These are phyloP conservation scores for Paecilomyces sp. DNA, from an alignment of 2,329 filamentous ascomycete species.

Conservation along the genomic window DNA sequence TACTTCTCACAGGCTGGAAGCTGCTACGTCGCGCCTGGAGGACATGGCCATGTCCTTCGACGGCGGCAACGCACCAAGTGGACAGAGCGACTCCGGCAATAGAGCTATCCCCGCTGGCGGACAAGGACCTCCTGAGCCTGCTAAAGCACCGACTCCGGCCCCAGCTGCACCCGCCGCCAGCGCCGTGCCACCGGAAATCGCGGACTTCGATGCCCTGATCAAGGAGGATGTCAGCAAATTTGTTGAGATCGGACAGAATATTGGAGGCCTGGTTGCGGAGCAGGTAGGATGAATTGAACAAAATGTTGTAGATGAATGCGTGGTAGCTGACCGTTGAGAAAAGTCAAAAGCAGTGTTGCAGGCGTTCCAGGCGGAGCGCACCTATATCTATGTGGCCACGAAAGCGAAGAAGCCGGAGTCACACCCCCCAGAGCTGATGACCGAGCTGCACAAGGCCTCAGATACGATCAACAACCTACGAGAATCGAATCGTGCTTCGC, in stretches of 20 bases:
- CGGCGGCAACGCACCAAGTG: constrained; percentile 40
- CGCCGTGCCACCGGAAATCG: constrained; percentile 66
- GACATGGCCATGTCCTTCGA: constrained; percentile 77
- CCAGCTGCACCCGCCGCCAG: constrained; percentile 47
- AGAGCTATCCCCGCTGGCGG: constrained; percentile 14
- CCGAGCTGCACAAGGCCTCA: constrained; percentile 78
- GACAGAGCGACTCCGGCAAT: no score
- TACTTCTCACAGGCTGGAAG: constrained; percentile 72
- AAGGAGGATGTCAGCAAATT: constrained; percentile 67
- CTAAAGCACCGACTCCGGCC: constrained; percentile 30
- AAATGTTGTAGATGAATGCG: not conserved
- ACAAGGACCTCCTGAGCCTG: constrained; percentile 16
- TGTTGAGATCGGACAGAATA: constrained; percentile 65
- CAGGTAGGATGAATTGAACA: constrained; percentile 53
- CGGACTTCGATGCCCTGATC: constrained; percentile 80
- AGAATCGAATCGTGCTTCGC: constrained; percentile 69
- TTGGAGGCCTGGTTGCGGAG: constrained; percentile 71
- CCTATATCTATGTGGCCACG: constrained; percentile 78
- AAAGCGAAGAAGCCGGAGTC: constrained; percentile 89
- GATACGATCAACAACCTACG: constrained; percentile 72
- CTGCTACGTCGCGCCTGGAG: constrained; percentile 90
- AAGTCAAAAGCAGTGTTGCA: constrained; percentile 51
- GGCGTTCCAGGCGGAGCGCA: constrained; percentile 77
- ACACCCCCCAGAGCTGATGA: constrained; percentile 66
- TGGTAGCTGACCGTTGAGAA: constrained; percentile 7